Percentiles rank a stretch among this genome's conserved stretches.
Evolutionary conservation across 2,329 filamentous ascomycete genomes (phyloP).

Genomic region (Dactylellina parvicollis): DNA sequence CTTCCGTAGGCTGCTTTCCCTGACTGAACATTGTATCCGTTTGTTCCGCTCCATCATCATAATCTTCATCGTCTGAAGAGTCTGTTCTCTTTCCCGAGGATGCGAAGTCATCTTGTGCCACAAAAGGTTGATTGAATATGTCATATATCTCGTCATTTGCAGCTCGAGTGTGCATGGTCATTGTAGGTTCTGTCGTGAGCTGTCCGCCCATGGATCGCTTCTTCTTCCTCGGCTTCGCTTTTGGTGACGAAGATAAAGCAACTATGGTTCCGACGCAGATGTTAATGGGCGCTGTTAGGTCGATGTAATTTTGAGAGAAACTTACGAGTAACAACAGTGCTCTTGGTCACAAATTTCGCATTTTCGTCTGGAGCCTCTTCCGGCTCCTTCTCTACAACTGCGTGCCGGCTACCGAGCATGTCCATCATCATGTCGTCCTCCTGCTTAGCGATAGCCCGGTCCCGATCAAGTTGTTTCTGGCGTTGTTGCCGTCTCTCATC

Average conservation of each 20-base stretch:
- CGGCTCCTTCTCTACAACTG: slow-evolving; percentile 39
- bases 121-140: slow-evolving; percentile 89
- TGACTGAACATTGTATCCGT: slow-evolving; percentile 59
- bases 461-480: slow-evolving; percentile 41
- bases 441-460: slow-evolving; percentile 22
- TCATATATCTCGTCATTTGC: slow-evolving; percentile 98
- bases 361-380: slow-evolving; percentile 61
- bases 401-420: slow-evolving; percentile 40
- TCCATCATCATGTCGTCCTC: slow-evolving; percentile 50
- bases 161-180: slow-evolving; percentile 95
- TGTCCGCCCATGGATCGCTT: slow-evolving; percentile 61
- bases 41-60: slow-evolving; percentile 61
- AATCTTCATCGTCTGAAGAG: slow-evolving; percentile 60
- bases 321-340: slow-evolving; percentile 21
- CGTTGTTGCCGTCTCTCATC: slow-evolving; percentile 53
- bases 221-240: slow-evolving; percentile 78
- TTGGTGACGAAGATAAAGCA: slow-evolving; percentile 47
- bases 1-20: slow-evolving; percentile 60
- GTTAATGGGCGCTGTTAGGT: background rate
- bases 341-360: slow-evolving; percentile 45
- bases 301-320: slow-evolving; percentile 13
- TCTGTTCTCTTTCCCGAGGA: slow-evolving; percentile 72
- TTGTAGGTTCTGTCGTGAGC: slow-evolving; percentile 72
- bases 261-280: background rate
- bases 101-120: slow-evolving; percentile 61